A percentile compares a stretch with the other conserved stretches of the same genome.
Evolutionary conservation across 225 moss, liverwort and hornwort species (phyloP).

Genomic region (Sphagnum contortum): DNA sequence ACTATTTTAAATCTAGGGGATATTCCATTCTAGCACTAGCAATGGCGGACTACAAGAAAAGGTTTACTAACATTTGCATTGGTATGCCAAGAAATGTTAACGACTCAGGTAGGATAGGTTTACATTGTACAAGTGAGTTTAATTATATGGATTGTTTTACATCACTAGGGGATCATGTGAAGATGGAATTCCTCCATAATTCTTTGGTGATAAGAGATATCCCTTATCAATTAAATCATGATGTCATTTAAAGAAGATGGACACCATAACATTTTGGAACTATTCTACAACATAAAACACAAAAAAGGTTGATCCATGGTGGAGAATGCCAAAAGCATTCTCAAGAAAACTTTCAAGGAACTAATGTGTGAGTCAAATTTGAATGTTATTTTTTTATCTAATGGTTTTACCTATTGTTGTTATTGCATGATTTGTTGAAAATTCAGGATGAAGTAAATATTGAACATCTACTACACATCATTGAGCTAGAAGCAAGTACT

Average conservation of each 20-base stretch:
- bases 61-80: not conserved
- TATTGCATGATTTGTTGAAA: too few relatives aligned
- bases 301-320: not conserved
- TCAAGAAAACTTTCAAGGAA: not conserved
- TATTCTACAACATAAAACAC: not conserved
- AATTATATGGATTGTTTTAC: not conserved
- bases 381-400: not conserved
- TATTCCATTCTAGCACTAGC: not conserved
- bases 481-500: too few relatives aligned
- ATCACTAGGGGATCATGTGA: not conserved
- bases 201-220: not conserved
- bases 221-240: not conserved
- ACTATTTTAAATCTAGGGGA: not conserved
- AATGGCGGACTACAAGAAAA: not conserved
- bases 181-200: not conserved
- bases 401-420: too few relatives aligned
- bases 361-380: not conserved
- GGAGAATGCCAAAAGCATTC: not conserved
- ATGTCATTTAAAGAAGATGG: not conserved
- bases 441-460: too few relatives aligned
- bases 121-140: not conserved
- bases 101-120: not conserved
- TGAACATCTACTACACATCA: too few relatives aligned
- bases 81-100: not conserved
- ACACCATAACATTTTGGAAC: not conserved